Evolutionary conservation across 2,329 filamentous ascomycete genomes (phyloP).

Genomic region (Neonectria faginata): DNA sequence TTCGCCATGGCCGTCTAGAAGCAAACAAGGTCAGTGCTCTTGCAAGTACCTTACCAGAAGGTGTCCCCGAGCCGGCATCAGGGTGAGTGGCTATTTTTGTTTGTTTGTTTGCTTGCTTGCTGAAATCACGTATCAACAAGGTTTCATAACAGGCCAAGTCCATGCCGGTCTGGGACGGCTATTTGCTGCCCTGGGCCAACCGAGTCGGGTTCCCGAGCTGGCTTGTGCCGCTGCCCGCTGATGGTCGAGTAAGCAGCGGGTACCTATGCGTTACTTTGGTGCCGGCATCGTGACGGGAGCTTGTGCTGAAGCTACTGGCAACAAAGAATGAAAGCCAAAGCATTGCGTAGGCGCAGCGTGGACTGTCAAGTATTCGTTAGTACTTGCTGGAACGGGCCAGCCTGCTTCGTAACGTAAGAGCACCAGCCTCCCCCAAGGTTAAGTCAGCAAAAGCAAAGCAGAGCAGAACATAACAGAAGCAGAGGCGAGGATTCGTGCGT

Average conservation of each 20-base stretch:
- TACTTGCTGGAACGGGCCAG: not conserved
- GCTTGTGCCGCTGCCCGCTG: slow-evolving; percentile 4
- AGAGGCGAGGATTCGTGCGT: slow-evolving; percentile 9
- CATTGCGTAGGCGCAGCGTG: not conserved
- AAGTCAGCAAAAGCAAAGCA: not conserved
- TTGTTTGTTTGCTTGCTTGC: slow-evolving; percentile 1
- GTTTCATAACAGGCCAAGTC: slow-evolving; percentile 16
- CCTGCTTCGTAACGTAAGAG: not conserved
- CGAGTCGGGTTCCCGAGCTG: slow-evolving; percentile 2
- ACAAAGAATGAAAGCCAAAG: not conserved
- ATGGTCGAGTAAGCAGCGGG: slow-evolving; percentile 1
- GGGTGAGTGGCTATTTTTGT: not conserved
- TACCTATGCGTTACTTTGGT: not conserved
- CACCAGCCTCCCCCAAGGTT: not conserved
- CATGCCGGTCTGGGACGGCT: slow-evolving; percentile 5
- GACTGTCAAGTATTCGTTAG: not conserved
- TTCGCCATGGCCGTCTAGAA: slow-evolving; percentile 2
- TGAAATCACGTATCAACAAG: slow-evolving; percentile 16
- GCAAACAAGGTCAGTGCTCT: not conserved
- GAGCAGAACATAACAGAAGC: not conserved
- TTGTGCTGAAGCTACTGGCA: not conserved
- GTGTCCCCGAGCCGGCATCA: not conserved
- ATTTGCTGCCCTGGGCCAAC: not conserved
- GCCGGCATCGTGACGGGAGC: slow-evolving; percentile 1
- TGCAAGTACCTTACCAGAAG: not conserved